Evolutionary conservation across 108 stramenopile genomes (phyloP), one percentile per base, ranked within the genome.

Genomic region (Fragilariopsis cylindrus): DNA sequence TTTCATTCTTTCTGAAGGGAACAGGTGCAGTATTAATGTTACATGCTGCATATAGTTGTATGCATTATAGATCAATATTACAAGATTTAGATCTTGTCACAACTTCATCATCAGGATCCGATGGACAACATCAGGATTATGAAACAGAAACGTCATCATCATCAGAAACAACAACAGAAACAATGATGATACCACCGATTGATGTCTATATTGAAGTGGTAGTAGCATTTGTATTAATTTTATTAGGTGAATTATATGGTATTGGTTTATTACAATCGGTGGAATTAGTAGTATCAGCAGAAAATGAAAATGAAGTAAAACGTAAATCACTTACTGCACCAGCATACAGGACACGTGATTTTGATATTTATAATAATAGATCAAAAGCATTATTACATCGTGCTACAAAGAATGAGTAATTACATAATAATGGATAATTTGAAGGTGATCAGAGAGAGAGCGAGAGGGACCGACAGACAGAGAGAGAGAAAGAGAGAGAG

Each of bases 21-120:
- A 16, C 48, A 41, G 85, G 82, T 21, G 65, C 57, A n/a, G 5
- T 78, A 6, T 16, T 86, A 15, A 54, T 86, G 65, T 53, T 80
- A 4, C 85, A 86, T 53, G 71, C 85, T n/a, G 85, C 85, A 13
- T 86, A 83, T 69, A 83, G 82, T 69, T 83, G 82, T 48, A 55
- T 83, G 48, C 82, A 82, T 53, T 86, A 74, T 58, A 79, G 82
- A 43, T 57, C 69, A 39, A 60, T 86, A 11, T 60, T 86, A 16
- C 74, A 71, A 60, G 83, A 84, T 41, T 52, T 76, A 39, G 82
- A 78, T 70, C 73, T 76, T 64, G 44, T 75, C 3, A 0, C 16
- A 16, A 11, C 12, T 4, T 12, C 40, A 0, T 7, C 43, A 9
- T n/a, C 6, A 12, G 40, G 15, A 4, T 30, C 18, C 18, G 58